Evolutionary conservation across 495 filamentous ascomycete genomes (phyloP).

Genomic region (Clohesyomyces aquaticus): DNA sequence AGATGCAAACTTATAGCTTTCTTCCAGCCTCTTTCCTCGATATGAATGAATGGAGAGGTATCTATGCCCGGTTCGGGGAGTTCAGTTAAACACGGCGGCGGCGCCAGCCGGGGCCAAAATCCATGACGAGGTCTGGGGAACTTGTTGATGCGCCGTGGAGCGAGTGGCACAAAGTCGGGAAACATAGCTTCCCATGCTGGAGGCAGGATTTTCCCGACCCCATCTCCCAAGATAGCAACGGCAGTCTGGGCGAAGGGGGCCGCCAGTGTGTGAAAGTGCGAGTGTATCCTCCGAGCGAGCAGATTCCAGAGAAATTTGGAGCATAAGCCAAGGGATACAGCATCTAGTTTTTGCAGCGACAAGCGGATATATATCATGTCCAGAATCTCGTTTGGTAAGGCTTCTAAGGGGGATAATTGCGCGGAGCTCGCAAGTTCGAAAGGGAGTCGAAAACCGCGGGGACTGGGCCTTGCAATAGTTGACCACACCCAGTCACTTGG

Average conservation of each 20-base stretch:
- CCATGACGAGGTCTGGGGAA: no score
- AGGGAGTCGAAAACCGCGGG: neutral
- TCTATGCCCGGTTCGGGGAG: neutral
- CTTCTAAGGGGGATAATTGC: neutral
- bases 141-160: no score
- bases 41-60: neutral
- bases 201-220: no score
- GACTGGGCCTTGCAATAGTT: neutral
- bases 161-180: neutral
- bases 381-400: neutral
- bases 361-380: neutral
- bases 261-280: neutral
- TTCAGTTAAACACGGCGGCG: no score
- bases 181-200: neutral
- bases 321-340: neutral
- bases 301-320: slow-evolving; percentile 2
- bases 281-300: neutral
- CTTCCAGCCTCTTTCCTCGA: neutral
- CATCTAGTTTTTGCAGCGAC: neutral
- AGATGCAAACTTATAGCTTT: neutral
- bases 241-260: neutral
- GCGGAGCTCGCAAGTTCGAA: neutral
- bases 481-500: slow-evolving; percentile 4
- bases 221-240: neutral
- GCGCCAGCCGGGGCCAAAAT: no score